A percentile compares a stretch with the other conserved stretches of the same genome.
phyloP scores from a whole-genome alignment of 1,139 yeast genomes.

The Candida dubliniensis region DNA sequence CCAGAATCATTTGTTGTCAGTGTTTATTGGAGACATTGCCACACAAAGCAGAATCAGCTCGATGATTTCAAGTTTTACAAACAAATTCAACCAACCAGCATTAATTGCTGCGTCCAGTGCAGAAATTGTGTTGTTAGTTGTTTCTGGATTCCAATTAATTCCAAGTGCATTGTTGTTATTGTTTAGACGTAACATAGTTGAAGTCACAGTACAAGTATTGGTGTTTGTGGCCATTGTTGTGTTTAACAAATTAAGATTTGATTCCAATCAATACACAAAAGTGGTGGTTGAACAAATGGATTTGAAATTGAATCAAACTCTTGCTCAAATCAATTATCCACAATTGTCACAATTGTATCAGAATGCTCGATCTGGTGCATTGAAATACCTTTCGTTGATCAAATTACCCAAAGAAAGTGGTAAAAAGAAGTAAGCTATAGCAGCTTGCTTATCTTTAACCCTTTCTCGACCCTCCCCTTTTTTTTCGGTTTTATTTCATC shows the following conservation, averaged over 20 bases:
- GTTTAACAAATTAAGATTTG: slow-evolving; percentile 48
- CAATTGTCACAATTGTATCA: slow-evolving; percentile 16
- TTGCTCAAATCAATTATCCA: slow-evolving; percentile 22
- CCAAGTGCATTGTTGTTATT: slow-evolving; percentile 21
- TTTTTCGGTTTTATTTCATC: background rate
- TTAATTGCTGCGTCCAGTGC: slow-evolving; percentile 47
- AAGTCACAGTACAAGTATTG: slow-evolving; percentile 19
- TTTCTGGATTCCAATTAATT: slow-evolving; percentile 13
- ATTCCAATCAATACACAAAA: slow-evolving; percentile 42
- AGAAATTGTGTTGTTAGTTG: slow-evolving; percentile 31
- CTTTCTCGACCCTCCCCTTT: background rate
- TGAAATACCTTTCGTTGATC: slow-evolving; percentile 5
- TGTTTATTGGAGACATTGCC: slow-evolving; percentile 20
- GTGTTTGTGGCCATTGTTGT: slow-evolving; percentile 32
- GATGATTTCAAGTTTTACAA: slow-evolving; percentile 35
- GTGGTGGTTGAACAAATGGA: slow-evolving; percentile 43
- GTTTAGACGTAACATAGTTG: slow-evolving; percentile 20
- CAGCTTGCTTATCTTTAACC: background rate
- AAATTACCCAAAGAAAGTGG: slow-evolving; percentile 11
- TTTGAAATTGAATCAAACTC: slow-evolving; percentile 25
- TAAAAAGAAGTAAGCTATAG: slow-evolving; percentile 5
- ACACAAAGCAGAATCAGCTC: slow-evolving; percentile 24
- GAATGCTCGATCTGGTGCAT: background rate
- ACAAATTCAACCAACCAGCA: slow-evolving; percentile 46
- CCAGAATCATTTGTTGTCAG: slow-evolving; percentile 29